These are phyloP conservation scores for Trypanosoma vivax DNA, from an alignment of 208 protist genomes.

Conservation along the genomic window DNA sequence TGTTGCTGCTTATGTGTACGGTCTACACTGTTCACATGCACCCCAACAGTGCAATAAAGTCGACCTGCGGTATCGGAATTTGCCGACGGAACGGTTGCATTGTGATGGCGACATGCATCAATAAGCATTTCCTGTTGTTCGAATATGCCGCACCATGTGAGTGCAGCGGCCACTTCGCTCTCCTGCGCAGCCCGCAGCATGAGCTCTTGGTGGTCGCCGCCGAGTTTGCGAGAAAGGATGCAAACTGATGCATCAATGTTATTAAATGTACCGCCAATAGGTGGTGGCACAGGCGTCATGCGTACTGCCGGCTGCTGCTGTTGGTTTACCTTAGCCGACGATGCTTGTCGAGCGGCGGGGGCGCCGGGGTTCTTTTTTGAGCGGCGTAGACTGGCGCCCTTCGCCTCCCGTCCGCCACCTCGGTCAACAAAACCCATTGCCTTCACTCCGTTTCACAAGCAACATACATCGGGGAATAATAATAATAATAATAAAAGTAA, in stretches of 20 bases:
- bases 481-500: not conserved
- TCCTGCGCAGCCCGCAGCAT: constrained; percentile 47
- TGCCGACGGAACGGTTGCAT: constrained; percentile 9
- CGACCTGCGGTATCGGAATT: constrained; percentile 4
- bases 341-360: constrained; percentile 29
- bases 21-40: constrained; percentile 80
- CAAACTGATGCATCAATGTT: constrained; percentile 49
- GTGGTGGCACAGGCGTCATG: not conserved
- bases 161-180: constrained; percentile 28
- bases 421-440: constrained; percentile 82
- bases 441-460: not conserved
- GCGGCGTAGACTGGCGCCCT: constrained; percentile 61
- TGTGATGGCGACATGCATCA: constrained; percentile 50
- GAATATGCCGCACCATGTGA: constrained; percentile 70
- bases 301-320: not conserved
- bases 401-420: constrained; percentile 71
- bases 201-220: constrained; percentile 37
- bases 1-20: constrained; percentile 59
- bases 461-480: not conserved
- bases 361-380: constrained; percentile 81
- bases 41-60: constrained; percentile 58
- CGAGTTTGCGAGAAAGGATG: constrained; percentile 61
- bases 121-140: constrained; percentile 61
- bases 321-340: not conserved
- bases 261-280: not conserved